A percentile compares a stretch with the other conserved stretches of the same genome.
Evolutionary conservation across 371 early-diverging fungal species (phyloP).

Genomic region (Actinomortierella ambigua): DNA sequence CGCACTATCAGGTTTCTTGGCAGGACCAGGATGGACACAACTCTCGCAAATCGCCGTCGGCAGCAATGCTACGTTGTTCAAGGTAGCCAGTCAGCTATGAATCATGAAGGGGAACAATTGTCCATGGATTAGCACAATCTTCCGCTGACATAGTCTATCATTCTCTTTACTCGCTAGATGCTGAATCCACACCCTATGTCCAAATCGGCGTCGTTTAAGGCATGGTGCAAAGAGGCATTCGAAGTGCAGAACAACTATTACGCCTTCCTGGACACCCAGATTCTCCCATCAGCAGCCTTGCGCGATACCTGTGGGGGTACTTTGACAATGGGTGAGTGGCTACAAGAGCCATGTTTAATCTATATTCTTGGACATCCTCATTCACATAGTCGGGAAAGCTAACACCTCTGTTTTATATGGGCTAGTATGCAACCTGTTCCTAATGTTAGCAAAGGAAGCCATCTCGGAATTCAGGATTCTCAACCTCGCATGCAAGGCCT

Average conservation of each 20-base stretch:
- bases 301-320: slow-evolving; percentile 5
- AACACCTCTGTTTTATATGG: neutral
- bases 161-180: neutral
- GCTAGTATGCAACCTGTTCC: slow-evolving; percentile 37
- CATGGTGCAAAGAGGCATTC: too few relatives aligned
- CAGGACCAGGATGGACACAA: slow-evolving; percentile 9
- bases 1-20: slow-evolving; percentile 5
- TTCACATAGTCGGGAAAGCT: neutral
- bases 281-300: too few relatives aligned
- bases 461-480: slow-evolving; percentile 21
- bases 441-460: slow-evolving; percentile 21
- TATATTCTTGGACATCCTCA: neutral
- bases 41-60: slow-evolving; percentile 22
- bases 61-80: slow-evolving; percentile 17
- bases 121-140: too few relatives aligned
- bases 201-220: slow-evolving; percentile 9
- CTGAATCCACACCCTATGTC: slow-evolving; percentile 5
- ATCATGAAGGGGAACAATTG: too few relatives aligned
- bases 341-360: slow-evolving; percentile 6
- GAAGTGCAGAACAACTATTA: too few relatives aligned
- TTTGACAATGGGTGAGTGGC: slow-evolving; percentile 22
- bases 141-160: neutral
- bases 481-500: slow-evolving; percentile 17
- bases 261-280: too few relatives aligned
- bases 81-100: neutral